Evolutionary conservation across 176 grass and related monocot genomes (phyloP).

Genomic region (Saccharum spontaneum): DNA sequence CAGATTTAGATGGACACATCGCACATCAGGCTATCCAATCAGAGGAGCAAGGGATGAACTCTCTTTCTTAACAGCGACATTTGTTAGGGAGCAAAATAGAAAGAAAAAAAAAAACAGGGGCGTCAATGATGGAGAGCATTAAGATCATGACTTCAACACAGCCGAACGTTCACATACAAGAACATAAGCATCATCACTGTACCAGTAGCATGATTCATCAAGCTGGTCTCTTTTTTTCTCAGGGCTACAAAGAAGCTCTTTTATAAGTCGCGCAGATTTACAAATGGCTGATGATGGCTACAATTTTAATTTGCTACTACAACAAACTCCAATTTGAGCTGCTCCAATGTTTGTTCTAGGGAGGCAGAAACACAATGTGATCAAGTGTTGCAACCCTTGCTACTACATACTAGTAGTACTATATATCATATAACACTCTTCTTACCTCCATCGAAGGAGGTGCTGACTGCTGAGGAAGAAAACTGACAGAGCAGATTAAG

Average conservation of each 20-base stretch:
- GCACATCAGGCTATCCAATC: background rate
- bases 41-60: background rate
- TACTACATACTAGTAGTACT: background rate
- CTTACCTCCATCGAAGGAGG: background rate
- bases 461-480: conserved; percentile 18
- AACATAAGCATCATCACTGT: conserved; percentile 2
- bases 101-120: background rate
- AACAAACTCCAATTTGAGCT: conserved; percentile 34
- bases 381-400: background rate
- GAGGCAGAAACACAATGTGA: background rate
- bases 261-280: conserved; percentile 31
- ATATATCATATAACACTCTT: background rate
- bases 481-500: background rate
- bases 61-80: conserved; percentile 17
- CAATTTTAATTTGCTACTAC: background rate
- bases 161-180: background rate
- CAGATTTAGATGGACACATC: conserved; percentile 23
- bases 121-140: background rate
- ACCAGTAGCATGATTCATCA: conserved; percentile 18
- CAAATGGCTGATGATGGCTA: conserved; percentile 36
- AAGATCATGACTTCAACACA: background rate
- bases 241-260: conserved; percentile 8
- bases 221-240: background rate
- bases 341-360: conserved; percentile 28
- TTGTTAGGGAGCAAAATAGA: background rate